Percentiles rank a stretch among this genome's conserved stretches.
Conservation (phyloP, 1,139 yeast species). For the Pneumocystis sp. region DNA sequence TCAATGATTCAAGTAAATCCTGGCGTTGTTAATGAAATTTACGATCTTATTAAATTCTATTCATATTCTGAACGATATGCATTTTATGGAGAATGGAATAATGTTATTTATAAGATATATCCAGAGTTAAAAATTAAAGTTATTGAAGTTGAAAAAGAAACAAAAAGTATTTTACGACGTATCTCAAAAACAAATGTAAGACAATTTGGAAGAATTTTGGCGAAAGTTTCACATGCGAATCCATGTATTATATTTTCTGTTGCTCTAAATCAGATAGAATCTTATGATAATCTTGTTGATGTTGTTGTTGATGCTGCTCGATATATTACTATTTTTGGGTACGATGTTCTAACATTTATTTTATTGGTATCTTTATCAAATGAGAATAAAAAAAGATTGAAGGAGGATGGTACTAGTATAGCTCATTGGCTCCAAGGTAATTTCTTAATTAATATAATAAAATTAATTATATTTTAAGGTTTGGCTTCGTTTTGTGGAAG, state of each 20-base stretch:
- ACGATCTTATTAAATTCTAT: conserved; percentile 37
- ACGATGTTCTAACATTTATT: conserved; percentile 73
- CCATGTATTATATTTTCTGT: conserved; percentile 57
- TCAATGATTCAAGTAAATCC: conserved; percentile 49
- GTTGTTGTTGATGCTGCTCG: conserved; percentile 69
- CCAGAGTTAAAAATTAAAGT: conserved; percentile 48
- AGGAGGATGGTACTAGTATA: conserved; percentile 67
- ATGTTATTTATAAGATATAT: conserved; percentile 38
- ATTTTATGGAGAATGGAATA: conserved; percentile 70
- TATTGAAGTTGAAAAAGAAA: conserved; percentile 61
- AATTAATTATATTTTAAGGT: conserved; percentile 26
- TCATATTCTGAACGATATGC: conserved; percentile 55
- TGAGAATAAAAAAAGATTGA: conserved; percentile 34
- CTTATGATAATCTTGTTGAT: conserved; percentile 74
- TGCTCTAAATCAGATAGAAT: conserved; percentile 46
- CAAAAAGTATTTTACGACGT: conserved; percentile 67
- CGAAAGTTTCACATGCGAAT: conserved; percentile 62
- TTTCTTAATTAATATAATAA: background rate
- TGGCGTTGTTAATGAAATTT: conserved; percentile 48
- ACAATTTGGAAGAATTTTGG: conserved; percentile 61
- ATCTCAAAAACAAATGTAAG: conserved; percentile 73
- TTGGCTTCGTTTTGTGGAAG: conserved; percentile 25
- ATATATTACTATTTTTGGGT: conserved; percentile 62
- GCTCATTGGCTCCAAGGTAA: conserved; percentile 62
- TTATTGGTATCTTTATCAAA: conserved; percentile 38